phyloP scores from a whole-genome alignment of 768 basidiomycete genomes.

The Piloderma croceum region DNA sequence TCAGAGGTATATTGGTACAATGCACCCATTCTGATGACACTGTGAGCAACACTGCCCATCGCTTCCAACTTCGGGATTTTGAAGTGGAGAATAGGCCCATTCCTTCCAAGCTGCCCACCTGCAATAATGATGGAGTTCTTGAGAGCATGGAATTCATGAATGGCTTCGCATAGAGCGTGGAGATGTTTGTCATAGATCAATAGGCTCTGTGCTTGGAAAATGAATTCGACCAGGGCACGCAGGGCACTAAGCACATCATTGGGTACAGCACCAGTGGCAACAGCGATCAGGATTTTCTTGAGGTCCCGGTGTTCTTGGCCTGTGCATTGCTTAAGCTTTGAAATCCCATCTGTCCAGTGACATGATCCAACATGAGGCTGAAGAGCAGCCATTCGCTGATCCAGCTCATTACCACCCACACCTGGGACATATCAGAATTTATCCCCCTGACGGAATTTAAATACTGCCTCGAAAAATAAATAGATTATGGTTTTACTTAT shows the following conservation, averaged over 20 bases:
- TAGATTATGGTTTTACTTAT: too few species aligned
- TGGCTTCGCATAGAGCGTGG: not conserved
- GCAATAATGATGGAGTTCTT: constrained; percentile 1
- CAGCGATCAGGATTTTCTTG: constrained; percentile 13
- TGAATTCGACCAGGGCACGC: constrained; percentile 1
- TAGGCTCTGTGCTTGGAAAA: constrained; percentile 1
- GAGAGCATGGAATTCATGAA: not conserved
- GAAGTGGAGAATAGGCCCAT: constrained; percentile 2
- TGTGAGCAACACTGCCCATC: constrained; percentile 3
- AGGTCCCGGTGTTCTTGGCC: constrained; percentile 24
- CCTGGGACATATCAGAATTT: too few species aligned
- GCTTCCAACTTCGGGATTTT: constrained; percentile 9
- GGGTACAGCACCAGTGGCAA: constrained; percentile 3
- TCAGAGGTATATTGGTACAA: constrained; percentile 7
- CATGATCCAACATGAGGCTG: constrained; percentile 17
- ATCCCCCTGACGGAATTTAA: too few species aligned
- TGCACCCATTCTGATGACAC: not conserved
- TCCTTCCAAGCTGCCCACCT: not conserved
- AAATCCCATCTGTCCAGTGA: constrained; percentile 24
- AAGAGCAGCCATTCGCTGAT: constrained; percentile 19
- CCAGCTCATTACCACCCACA: constrained; percentile 20
- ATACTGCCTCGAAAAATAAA: too few species aligned
- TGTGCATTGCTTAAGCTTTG: constrained; percentile 20
- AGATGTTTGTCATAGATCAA: not conserved
- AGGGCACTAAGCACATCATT: not conserved